Percentiles rank a stretch among this genome's conserved stretches.
Conservation (phyloP, 2,329 filamentous ascomycete species). For the Fusarium multiceps region DNA sequence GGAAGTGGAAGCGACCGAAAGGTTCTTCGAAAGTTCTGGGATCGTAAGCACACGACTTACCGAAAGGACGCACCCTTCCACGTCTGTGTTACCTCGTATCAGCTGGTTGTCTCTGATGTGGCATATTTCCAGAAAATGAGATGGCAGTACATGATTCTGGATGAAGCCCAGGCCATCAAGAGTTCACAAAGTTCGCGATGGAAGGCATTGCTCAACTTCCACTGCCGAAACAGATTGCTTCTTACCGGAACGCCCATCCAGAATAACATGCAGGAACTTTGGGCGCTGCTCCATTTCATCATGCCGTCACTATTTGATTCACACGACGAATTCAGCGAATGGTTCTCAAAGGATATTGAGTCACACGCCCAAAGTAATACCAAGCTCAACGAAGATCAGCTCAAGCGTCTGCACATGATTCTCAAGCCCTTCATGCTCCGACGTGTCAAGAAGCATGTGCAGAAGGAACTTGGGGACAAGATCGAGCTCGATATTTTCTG, state of each 20-base stretch:
- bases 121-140: conserved; percentile 99
- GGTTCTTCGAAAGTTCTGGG: conserved; percentile 98
- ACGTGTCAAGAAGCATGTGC: conserved; percentile 99
- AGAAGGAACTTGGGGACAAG: conserved; percentile 99
- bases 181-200: conserved; percentile 95
- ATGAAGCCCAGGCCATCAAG: conserved; percentile 99
- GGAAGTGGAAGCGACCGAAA: conserved; percentile 94
- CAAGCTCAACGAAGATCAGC: conserved; percentile 98
- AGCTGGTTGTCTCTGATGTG: conserved; percentile 94
- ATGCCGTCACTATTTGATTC: conserved; percentile 99
- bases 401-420: conserved; percentile 98
- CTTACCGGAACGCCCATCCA: conserved; percentile 98
- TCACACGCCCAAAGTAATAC: conserved; percentile 98
- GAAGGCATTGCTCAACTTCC: conserved; percentile 94
- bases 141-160: conserved; percentile 99
- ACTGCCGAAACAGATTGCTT: conserved; percentile 92
- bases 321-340: conserved; percentile 91
- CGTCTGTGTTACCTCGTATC: conserved; percentile 95
- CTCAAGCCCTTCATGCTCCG: conserved; percentile 99
- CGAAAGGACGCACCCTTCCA: conserved; percentile 94
- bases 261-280: conserved; percentile 99
- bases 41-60: conserved; percentile 96
- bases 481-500: conserved; percentile 97
- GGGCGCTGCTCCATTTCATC: conserved; percentile 98
- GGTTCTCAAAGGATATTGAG: conserved; percentile 97